Base-by-base conservation (phyloP, 2,329 filamentous ascomycete genomes). In the Alternaria burnsii region DNA sequence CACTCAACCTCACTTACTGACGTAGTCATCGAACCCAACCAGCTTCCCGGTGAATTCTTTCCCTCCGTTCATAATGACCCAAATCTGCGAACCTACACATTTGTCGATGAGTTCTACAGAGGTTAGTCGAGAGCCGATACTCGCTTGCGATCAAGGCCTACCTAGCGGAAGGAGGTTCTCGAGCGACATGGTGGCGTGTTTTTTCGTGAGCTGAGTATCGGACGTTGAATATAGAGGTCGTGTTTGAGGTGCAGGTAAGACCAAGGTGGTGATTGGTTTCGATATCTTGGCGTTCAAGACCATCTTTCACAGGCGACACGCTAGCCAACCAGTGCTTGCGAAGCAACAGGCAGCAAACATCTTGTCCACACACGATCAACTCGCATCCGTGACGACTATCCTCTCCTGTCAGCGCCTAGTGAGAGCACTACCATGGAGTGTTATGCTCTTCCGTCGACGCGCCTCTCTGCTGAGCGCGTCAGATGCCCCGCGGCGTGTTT, bases 21-120 rank as follows among this genome's bases (percentile, higher is more conserved):
- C 95, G 83, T 98, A 99, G 86, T 99, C 95, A 78, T 99, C 95
- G 74, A 99, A 99, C 3, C 95, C 95, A 56, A 97, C 87, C 26
- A 99, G 86, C 8, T 93, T 97, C 55, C 95, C 95, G 70, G 91
- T 92, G 82, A 99, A 99, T 81, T 99, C 95, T 85, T 97, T 98
- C 78, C 98, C 95, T 69, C 94, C 93, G 82, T 99, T 99, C 95
- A 99, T 99, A 73, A 99, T 89, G 66, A 99, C 94, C 94, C 94
- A 97, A 80, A 99, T 98, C 73, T 91, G 91, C 55, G 94, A 98
- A 63, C 95, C 95, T 68, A 99, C 94, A 78, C 95, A 99, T 82
- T 97, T 97, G 84, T 99, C 95, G 80, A 99, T 98, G 77, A 99
- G 88, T 82, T 99, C 95, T 97, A 75, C 40, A 47, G 26, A n/a